Evolutionary conservation across 768 basidiomycete species (phyloP), one percentile per base, ranked within the genome.

Genomic region (Leccinum barrowsii): DNA sequence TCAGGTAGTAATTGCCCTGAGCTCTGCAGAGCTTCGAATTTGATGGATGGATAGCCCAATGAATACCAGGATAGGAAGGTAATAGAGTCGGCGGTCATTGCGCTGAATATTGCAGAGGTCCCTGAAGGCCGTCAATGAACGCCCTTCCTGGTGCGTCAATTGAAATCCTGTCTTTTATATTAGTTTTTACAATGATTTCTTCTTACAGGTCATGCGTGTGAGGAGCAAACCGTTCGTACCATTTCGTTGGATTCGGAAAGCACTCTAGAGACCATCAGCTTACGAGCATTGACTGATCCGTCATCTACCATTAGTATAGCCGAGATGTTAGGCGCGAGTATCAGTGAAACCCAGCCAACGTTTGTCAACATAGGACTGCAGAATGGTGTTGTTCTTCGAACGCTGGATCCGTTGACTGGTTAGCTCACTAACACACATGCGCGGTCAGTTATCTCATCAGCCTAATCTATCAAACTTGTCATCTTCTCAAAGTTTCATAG

Each of bases 341-440:
- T 99, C 65, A 97, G 98, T 80, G 96, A 97, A 76, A 85, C 89
- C 24, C 89, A 93, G 59, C 90, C 94, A 4, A 98, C 94, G 80
- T 99, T 99, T 72, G 92, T 99, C 62, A 99, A 98, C 73, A 99
- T 99, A 66, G 97, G 97, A 56, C 77, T 99, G 58, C 86, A 93
- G 67, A 99, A 97, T 71, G 97, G 97, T 62, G 94, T 99, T 48
- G 78, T 99, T 12, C 79, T 99, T 3, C 85, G 97, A 47, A 98
- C 97, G 1, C 82, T 99, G 30, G 97, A 99, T 74, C 92, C 94
- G 8, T 84, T 93, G 57, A 94, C 90, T 61, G 96, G 97, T 7
- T 91, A 96, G 65, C 79, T 99, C 47, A 97, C 95, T 2, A 97
- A 99, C 26, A 26, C 26, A 26, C 26, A 26, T 26, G 26, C 26